A percentile compares a stretch with the other conserved stretches of the same genome.
Evolutionary conservation across 176 grass and related monocot genomes (phyloP).

Genomic region (Phoenix dactylifera): DNA sequence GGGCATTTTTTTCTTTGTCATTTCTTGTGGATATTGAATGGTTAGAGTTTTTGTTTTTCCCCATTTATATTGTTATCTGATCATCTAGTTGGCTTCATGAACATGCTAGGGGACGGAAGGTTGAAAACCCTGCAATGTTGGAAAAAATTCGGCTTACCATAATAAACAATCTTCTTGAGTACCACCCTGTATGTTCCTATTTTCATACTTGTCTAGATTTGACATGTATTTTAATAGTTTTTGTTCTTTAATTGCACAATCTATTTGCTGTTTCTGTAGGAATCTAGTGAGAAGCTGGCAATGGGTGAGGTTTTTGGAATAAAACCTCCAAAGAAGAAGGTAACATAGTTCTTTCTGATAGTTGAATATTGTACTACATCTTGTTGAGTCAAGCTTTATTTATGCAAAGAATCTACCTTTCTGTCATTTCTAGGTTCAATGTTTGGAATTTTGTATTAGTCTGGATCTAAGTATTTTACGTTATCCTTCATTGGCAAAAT

Average conservation of each 20-base stretch:
- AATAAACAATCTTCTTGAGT: conserved; percentile 96
- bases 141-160: conserved; percentile 85
- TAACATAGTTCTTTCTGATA: conserved; percentile 2
- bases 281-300: conserved; percentile 94
- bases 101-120: conserved; percentile 58
- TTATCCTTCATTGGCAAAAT: no score
- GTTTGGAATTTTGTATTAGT: no score
- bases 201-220: background rate
- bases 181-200: conserved; percentile 75
- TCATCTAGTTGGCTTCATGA: no score
- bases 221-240: no score
- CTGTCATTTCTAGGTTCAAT: background rate
- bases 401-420: background rate
- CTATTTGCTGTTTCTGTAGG: conserved; percentile 33
- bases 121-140: conserved; percentile 83
- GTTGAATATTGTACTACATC: no score
- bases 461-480: no score
- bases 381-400: background rate
- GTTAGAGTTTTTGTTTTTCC: no score
- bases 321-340: conserved; percentile 82
- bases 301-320: conserved; percentile 96
- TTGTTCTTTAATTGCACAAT: background rate
- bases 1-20: no score
- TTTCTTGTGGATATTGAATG: no score
- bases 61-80: no score